Base-by-base conservation (phyloP, 2,329 filamentous ascomycete genomes). In the Polytolypa hystricis region DNA sequence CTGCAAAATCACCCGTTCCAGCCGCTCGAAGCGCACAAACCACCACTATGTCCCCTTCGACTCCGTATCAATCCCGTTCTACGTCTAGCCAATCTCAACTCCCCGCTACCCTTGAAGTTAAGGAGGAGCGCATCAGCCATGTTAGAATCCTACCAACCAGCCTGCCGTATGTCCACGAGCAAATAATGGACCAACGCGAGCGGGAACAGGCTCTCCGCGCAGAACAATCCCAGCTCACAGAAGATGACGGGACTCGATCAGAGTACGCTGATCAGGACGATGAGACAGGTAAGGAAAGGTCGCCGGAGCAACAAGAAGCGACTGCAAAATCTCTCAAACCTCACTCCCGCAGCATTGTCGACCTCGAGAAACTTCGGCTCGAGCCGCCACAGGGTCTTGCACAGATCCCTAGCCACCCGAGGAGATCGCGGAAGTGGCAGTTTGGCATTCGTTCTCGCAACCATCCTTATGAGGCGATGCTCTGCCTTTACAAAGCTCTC, bases 371-470 rank as follows among this genome's bases (percentile, higher is more conserved):
- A 31, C 45, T 79, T 73, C 52, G 70, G 60, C 39, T 73, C 54
- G 53, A 73, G 63, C 70, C 68, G 30, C 74, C 67, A 4, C 72
- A 71, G 48, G 65, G 58, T 5, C 66, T 73, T 62, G 71, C 72
- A 3, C 61, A 63, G n/a, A 48, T 71, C 19, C 50, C 55, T 7
- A 50, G 57, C 3, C 60, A 60, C 57, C 63, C 70, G 4, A 86
- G 84, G 53, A 54, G 48, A 38, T 82, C 82, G 1, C 84, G 87
- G 11, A 84, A 89, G 47, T 98, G 91, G 91, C 91, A 98, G 57
- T 98, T 98, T 55, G 91, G 91, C 39, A 98, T 98, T 43, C 77
- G 91, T 25, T 94, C 85, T 30, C 78, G 91, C 33, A 98, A 96
- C 53, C 82, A 85, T 38, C 91, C 91, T 0, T 85, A 87, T 51